These are phyloP conservation scores for Trichoderma atroviride DNA, from an alignment of 2,329 filamentous ascomycete species.

Conservation along the genomic window DNA sequence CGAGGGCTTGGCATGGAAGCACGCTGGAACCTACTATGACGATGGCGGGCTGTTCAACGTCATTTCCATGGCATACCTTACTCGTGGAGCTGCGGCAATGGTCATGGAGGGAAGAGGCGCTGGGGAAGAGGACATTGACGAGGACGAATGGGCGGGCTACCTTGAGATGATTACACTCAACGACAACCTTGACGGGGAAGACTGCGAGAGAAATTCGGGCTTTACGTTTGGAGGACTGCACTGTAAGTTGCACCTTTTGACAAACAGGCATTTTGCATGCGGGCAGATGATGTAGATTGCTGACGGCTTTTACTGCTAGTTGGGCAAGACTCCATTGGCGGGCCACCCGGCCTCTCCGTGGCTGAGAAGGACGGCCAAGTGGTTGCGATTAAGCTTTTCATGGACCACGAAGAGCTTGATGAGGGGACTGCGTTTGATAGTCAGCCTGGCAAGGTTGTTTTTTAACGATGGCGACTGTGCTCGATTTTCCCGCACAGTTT, in stretches of 20 bases:
- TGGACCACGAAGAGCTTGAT: not conserved
- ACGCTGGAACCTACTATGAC: slow-evolving; percentile 13
- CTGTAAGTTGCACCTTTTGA: not conserved
- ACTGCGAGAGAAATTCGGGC: not conserved
- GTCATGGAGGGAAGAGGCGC: not conserved
- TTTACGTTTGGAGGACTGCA: slow-evolving; percentile 22
- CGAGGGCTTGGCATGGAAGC: slow-evolving; percentile 6
- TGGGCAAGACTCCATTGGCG: slow-evolving; percentile 2
- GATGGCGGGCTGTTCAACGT: slow-evolving; percentile 14
- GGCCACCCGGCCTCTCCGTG: slow-evolving; percentile 2
- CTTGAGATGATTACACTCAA: slow-evolving; percentile 17
- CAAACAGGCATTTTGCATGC: not conserved
- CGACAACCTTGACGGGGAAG: not conserved
- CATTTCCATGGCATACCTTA: slow-evolving; percentile 19
- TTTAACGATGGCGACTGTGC: not conserved
- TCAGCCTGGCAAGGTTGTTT: slow-evolving; percentile 14
- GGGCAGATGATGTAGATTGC: not conserved
- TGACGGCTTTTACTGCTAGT: slow-evolving; percentile 6
- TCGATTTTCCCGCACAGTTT: not conserved
- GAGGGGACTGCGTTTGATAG: not conserved
- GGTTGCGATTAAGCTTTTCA: slow-evolving; percentile 10
- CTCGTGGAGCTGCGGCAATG: not conserved
- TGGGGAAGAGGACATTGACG: not conserved
- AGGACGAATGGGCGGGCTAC: not conserved
- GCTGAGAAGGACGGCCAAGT: slow-evolving; percentile 22